phyloP scores from a whole-genome alignment of 2,329 filamentous ascomycete species.

The Allantophomopsis cytisporea region DNA sequence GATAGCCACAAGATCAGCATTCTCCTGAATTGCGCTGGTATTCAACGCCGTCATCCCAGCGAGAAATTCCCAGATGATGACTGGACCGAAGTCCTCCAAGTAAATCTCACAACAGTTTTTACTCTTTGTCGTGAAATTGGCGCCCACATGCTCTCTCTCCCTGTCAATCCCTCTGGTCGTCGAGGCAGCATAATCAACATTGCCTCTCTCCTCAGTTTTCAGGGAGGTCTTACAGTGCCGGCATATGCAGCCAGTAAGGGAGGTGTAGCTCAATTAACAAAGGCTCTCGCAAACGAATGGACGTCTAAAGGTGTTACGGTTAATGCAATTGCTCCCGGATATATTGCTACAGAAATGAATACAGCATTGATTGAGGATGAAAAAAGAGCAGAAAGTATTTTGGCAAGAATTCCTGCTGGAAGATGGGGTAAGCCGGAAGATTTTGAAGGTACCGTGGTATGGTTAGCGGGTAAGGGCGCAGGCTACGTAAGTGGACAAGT shows the following conservation, averaged over 20 bases:
- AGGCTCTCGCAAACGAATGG: slow-evolving; percentile 82
- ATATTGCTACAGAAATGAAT: slow-evolving; percentile 94
- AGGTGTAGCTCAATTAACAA: slow-evolving; percentile 70
- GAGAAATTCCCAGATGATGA: slow-evolving; percentile 64
- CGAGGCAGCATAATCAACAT: slow-evolving; percentile 69
- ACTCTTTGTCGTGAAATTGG: slow-evolving; percentile 64
- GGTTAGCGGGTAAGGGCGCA: slow-evolving; percentile 62
- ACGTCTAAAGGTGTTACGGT: slow-evolving; percentile 65
- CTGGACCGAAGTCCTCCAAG: slow-evolving; percentile 71
- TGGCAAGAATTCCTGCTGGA: slow-evolving; percentile 69
- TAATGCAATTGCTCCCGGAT: slow-evolving; percentile 81
- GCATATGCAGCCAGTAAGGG: slow-evolving; percentile 79
- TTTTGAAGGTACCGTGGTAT: slow-evolving; percentile 74
- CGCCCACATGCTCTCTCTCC: slow-evolving; percentile 55
- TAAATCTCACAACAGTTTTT: slow-evolving; percentile 78
- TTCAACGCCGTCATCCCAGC: slow-evolving; percentile 66
- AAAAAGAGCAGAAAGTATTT: slow-evolving; percentile 57
- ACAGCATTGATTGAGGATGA: slow-evolving; percentile 62
- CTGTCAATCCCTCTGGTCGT: slow-evolving; percentile 32
- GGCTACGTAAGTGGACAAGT: slow-evolving; percentile 74
- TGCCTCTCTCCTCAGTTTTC: slow-evolving; percentile 66
- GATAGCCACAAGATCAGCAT: slow-evolving; percentile 58
- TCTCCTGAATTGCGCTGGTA: slow-evolving; percentile 76
- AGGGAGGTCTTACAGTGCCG: slow-evolving; percentile 74
- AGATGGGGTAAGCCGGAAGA: slow-evolving; percentile 77